A percentile compares a stretch with the other conserved stretches of the same genome.
Evolutionary conservation across 2,329 filamentous ascomycete species (phyloP).

Genomic region (Fusarium bulbicola): DNA sequence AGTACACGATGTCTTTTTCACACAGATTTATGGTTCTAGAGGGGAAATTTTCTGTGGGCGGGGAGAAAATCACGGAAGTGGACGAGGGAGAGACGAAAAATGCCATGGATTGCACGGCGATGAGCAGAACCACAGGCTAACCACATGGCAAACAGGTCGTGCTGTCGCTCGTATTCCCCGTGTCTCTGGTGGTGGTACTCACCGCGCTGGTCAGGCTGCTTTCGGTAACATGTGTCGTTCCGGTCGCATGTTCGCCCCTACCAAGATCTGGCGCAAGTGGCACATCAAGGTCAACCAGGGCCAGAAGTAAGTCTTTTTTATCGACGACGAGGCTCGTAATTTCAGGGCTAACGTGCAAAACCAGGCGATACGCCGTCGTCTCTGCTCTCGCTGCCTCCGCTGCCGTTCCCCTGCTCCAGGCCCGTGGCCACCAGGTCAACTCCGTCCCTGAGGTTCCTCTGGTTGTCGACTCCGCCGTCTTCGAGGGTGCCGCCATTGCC

Average conservation of each 20-base stretch:
- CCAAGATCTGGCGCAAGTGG: constrained; percentile 99
- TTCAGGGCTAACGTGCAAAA: constrained; percentile 38
- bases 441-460: constrained; percentile 95
- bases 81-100: neutral
- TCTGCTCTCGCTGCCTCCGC: constrained; percentile 97
- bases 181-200: constrained; percentile 99
- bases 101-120: neutral
- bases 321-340: neutral
- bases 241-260: constrained; percentile 99
- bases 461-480: constrained; percentile 90
- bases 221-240: constrained; percentile 99
- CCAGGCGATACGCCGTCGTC: constrained; percentile 93
- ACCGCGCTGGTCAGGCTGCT: constrained; percentile 99
- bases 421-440: constrained; percentile 95
- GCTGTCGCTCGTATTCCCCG: constrained; percentile 99
- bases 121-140: constrained; percentile 34
- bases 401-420: constrained; percentile 91
- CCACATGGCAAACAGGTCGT: constrained; percentile 70
- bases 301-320: constrained; percentile 77
- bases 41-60: constrained; percentile 33
- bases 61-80: neutral
- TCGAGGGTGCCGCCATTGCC: constrained; percentile 79
- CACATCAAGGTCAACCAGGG: constrained; percentile 99
- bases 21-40: neutral
- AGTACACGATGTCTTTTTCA: constrained; percentile 53